Evolutionary conservation across 1,139 yeast species (phyloP).

Genomic region (Pichia cactophila): DNA sequence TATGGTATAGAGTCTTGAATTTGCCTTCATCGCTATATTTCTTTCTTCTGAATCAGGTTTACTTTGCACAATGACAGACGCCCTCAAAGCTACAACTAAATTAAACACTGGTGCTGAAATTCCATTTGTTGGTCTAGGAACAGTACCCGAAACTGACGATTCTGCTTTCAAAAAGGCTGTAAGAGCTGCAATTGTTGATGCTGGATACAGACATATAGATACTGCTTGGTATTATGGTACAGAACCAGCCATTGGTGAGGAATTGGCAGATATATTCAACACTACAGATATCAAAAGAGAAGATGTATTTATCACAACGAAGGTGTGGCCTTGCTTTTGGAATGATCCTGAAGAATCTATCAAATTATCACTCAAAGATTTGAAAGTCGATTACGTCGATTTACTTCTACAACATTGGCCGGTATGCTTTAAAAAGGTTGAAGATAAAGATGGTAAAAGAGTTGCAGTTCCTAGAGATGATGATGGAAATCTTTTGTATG

Average conservation of each 20-base stretch:
- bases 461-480: conserved; percentile 15
- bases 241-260: conserved; percentile 61
- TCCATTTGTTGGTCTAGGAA: conserved; percentile 71
- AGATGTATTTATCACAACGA: conserved; percentile 73
- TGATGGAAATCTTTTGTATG: conserved; percentile 14
- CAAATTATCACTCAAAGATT: conserved; percentile 26
- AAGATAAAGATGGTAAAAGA: conserved; percentile 14
- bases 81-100: conserved; percentile 3
- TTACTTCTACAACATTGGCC: conserved; percentile 47
- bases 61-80: conserved; percentile 1
- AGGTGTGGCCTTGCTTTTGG: conserved; percentile 46
- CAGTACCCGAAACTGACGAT: conserved; percentile 54
- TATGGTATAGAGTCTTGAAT: too few relatives aligned
- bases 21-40: too few relatives aligned
- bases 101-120: conserved; percentile 53
- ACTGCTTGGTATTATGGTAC: conserved; percentile 64
- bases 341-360: conserved; percentile 22
- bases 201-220: conserved; percentile 74
- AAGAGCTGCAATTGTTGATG: conserved; percentile 51
- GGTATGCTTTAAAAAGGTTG: conserved; percentile 19
- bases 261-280: conserved; percentile 54
- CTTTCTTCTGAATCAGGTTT: too few relatives aligned
- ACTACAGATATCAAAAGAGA: conserved; percentile 40
- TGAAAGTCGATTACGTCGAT: conserved; percentile 42
- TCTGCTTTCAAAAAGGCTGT: conserved; percentile 54